Percentiles rank a stretch among this genome's conserved stretches.
Evolutionary conservation across 2,329 filamentous ascomycete genomes (phyloP).

Genomic region (Cytospora piceae): DNA sequence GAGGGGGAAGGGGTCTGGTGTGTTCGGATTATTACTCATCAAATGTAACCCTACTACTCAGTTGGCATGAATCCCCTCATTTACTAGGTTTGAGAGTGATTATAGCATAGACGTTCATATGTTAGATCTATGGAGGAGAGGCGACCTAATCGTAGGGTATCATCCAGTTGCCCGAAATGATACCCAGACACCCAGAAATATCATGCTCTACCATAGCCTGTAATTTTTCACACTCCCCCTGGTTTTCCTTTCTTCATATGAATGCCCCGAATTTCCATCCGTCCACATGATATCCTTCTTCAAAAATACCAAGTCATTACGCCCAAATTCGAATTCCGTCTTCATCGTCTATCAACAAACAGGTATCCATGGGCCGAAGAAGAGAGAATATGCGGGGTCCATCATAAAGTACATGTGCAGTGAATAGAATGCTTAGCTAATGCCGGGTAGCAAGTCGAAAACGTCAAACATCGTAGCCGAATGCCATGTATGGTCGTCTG

Average conservation of each 20-base stretch:
- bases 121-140: constrained; percentile 4
- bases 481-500: neutral
- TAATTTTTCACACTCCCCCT: neutral
- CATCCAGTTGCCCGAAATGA: constrained; percentile 14
- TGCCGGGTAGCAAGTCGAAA: constrained; percentile 2
- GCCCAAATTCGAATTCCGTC: neutral
- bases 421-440: neutral
- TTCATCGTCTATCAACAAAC: constrained; percentile 1
- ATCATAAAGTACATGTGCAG: neutral
- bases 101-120: neutral
- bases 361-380: constrained; percentile 3
- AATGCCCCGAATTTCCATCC: neutral
- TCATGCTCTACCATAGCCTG: constrained; percentile 3
- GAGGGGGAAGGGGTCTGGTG: neutral
- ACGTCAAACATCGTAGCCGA: neutral
- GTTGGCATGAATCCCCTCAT: neutral
- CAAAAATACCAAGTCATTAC: constrained; percentile 1
- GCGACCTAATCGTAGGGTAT: constrained; percentile 1
- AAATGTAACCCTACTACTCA: neutral
- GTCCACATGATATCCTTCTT: no score
- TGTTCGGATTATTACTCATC: neutral
- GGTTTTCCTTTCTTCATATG: neutral
- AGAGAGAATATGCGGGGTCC: neutral
- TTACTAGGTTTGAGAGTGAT: neutral
- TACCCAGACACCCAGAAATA: constrained; percentile 7